Evolutionary conservation across 78 protist species (phyloP).

Genomic region (Creolimax fragrantissima): DNA sequence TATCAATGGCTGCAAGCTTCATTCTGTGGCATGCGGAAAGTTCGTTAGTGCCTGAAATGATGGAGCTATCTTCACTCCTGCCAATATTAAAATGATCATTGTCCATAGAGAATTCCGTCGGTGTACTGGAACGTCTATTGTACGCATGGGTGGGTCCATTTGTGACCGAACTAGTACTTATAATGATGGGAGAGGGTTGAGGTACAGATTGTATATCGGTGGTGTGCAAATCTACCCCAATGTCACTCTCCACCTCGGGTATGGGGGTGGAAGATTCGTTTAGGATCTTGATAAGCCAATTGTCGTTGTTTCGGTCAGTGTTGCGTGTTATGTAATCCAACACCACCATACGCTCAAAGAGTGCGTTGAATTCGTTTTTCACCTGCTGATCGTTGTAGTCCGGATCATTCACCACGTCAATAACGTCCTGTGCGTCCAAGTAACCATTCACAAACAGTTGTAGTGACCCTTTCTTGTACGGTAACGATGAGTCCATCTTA

Average conservation of each 20-base stretch:
- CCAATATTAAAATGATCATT: not conserved
- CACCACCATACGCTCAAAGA: constrained; percentile 35
- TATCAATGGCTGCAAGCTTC: constrained; percentile 37
- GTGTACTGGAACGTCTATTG: not conserved
- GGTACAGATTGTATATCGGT: not conserved
- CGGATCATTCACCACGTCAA: not conserved
- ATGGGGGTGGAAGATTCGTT: not conserved
- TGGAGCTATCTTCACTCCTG: not conserved
- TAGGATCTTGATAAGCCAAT: constrained; percentile 26
- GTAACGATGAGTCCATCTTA: not conserved
- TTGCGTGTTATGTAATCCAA: constrained; percentile 42
- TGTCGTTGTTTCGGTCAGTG: constrained; percentile 40
- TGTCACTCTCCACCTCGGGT: not conserved
- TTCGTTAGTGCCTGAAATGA: not conserved
- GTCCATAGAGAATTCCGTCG: not conserved
- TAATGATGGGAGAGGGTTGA: not conserved
- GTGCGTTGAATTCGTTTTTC: not conserved
- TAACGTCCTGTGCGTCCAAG: not conserved
- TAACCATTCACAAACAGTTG: constrained; percentile 31
- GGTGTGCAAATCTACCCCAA: not conserved
- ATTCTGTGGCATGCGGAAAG: not conserved
- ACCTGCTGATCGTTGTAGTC: not conserved
- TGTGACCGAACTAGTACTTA: not conserved
- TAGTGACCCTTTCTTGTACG: not conserved
- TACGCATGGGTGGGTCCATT: not conserved